A percentile compares a stretch with the other conserved stretches of the same genome.
These are phyloP conservation scores for Flammula alnicola DNA, from an alignment of 1,284 basidiomycete genomes.

Conservation along the genomic window DNA sequence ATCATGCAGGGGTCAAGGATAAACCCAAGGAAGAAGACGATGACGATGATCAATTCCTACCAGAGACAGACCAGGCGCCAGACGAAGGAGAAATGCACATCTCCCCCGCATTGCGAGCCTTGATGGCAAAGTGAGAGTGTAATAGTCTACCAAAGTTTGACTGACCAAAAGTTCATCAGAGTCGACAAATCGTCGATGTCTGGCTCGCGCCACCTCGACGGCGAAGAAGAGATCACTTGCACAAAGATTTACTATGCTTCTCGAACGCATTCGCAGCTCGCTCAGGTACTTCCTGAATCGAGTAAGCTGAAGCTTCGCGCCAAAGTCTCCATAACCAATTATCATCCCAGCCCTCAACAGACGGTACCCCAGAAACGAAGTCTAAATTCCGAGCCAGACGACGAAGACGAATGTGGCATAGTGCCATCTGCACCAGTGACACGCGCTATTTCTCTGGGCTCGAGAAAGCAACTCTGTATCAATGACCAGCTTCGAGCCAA, in stretches of 20 bases:
- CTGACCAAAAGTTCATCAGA: constrained; percentile 27
- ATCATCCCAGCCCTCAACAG: constrained; percentile 19
- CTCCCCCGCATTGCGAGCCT: constrained; percentile 77
- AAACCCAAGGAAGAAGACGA: constrained; percentile 29
- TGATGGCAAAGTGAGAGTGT: constrained; percentile 75
- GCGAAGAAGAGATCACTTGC: constrained; percentile 59
- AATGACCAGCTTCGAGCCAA: constrained; percentile 76
- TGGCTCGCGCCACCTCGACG: constrained; percentile 26
- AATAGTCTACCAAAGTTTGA: background rate
- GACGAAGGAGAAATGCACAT: constrained; percentile 61
- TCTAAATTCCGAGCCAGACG: constrained; percentile 29
- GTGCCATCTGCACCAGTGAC: constrained; percentile 36
- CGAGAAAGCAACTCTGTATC: constrained; percentile 94
- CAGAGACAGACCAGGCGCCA: constrained; percentile 43
- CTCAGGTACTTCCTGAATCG: constrained; percentile 90
- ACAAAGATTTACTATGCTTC: constrained; percentile 93
- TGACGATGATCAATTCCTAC: constrained; percentile 62
- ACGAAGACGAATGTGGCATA: constrained; percentile 31
- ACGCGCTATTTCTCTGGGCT: constrained; percentile 83
- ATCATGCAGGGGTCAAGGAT: constrained; percentile 9
- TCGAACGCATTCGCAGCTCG: constrained; percentile 93
- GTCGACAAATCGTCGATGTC: constrained; percentile 31
- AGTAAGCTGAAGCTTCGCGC: constrained; percentile 58
- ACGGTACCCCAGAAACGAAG: constrained; percentile 33
- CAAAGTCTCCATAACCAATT: constrained; percentile 22